These are phyloP conservation scores for Penicillium paradoxum DNA, from an alignment of 495 filamentous ascomycete species.

Conservation along the genomic window DNA sequence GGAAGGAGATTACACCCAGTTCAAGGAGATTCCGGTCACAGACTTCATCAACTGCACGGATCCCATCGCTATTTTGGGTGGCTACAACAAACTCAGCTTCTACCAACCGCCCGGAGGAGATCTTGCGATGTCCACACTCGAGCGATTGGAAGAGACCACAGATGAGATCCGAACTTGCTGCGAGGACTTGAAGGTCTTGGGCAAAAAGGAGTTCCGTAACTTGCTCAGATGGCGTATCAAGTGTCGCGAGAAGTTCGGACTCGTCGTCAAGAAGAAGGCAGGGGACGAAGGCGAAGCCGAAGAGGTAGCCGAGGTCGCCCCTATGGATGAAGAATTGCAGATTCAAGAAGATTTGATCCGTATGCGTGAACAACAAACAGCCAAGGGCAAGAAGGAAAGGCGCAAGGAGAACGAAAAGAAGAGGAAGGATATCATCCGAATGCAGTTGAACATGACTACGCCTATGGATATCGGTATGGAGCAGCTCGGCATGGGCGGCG, in stretches of 20 bases:
- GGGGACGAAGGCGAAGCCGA: constrained; percentile 53
- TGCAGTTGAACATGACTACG: constrained; percentile 96
- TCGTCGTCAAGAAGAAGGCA: constrained; percentile 63
- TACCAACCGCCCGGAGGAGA: constrained; percentile 71
- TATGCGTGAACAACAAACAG: constrained; percentile 68
- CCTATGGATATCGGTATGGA: constrained; percentile 96
- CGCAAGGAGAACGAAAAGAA: constrained; percentile 85
- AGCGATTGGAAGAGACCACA: constrained; percentile 90
- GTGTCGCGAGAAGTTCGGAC: constrained; percentile 86
- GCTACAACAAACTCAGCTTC: constrained; percentile 78
- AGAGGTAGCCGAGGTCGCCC: constrained; percentile 70
- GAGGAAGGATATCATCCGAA: constrained; percentile 80
- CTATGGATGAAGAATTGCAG: constrained; percentile 90
- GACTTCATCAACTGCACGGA: constrained; percentile 95
- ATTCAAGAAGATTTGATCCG: constrained; percentile 82
- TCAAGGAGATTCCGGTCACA: constrained; percentile 78
- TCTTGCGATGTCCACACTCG: constrained; percentile 77
- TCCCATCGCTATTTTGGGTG: constrained; percentile 92
- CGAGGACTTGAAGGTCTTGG: constrained; percentile 82
- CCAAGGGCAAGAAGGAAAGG: constrained; percentile 72
- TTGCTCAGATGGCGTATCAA: constrained; percentile 90
- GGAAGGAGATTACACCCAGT: constrained; percentile 90
- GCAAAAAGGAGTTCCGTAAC: constrained; percentile 89
- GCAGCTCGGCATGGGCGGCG: constrained; percentile 70
- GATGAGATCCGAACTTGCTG: constrained; percentile 82